A percentile compares a stretch with the other conserved stretches of the same genome.
These are phyloP conservation scores for Avena insularis DNA, from an alignment of 176 grass and related monocot species.

Conservation along the genomic window DNA sequence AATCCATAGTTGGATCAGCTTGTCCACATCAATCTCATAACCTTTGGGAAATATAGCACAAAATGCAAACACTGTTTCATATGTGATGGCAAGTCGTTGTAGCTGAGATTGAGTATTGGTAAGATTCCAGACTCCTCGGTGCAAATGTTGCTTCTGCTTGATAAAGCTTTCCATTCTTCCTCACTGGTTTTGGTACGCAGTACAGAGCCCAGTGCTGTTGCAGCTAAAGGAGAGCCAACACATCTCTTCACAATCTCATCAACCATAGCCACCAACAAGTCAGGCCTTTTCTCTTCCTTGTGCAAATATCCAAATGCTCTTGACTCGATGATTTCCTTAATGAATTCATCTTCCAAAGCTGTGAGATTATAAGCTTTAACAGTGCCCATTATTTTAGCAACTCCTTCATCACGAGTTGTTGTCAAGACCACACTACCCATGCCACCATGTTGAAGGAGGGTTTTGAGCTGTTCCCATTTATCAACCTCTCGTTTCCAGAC, in stretches of 20 bases:
- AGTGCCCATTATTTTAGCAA: not conserved
- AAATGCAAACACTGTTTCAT: slow-evolving; percentile 6
- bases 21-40: not conserved
- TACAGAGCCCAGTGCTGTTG: slow-evolving; percentile 19
- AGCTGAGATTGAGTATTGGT: slow-evolving; percentile 28
- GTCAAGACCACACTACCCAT: not conserved
- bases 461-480: not conserved
- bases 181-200: not conserved
- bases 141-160: not conserved
- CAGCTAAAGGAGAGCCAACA: slow-evolving; percentile 29
- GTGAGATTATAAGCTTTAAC: not conserved
- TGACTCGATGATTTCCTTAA: not conserved
- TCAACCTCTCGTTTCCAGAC: not conserved
- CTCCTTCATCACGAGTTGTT: not conserved
- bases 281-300: not conserved
- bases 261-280: not conserved
- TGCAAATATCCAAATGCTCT: not conserved
- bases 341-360: not conserved
- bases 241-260: not conserved
- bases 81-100: not conserved
- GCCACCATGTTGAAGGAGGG: not conserved
- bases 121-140: not conserved
- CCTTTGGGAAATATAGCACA: slow-evolving; percentile 5
- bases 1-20: not conserved
- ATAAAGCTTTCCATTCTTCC: slow-evolving; percentile 13